Evolutionary conservation across 768 basidiomycete species (phyloP).

Genomic region (Xerocomus spinulosus): DNA sequence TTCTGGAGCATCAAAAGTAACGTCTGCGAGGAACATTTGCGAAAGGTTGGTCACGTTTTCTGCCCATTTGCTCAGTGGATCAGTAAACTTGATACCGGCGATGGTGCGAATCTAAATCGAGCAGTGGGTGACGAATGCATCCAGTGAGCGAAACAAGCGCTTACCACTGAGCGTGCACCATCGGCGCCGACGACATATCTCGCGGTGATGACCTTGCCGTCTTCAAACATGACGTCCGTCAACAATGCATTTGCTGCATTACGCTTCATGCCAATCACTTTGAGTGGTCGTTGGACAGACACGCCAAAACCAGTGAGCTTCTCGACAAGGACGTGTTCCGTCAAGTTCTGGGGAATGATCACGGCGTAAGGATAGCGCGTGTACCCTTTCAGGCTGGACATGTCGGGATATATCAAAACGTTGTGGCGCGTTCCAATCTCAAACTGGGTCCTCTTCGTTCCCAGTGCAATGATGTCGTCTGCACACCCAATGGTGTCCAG

Average conservation of each 20-base stretch:
- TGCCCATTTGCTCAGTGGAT: constrained; percentile 36
- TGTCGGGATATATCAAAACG: constrained; percentile 27
- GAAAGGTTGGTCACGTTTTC: constrained; percentile 26
- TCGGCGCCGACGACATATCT: constrained; percentile 52
- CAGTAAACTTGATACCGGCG: constrained; percentile 40
- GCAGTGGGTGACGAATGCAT: not conserved
- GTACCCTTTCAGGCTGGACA: constrained; percentile 35
- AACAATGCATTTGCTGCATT: constrained; percentile 26
- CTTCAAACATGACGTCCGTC: constrained; percentile 43
- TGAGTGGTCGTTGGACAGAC: constrained; percentile 36
- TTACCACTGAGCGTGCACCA: constrained; percentile 30
- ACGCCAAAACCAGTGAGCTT: constrained; percentile 32
- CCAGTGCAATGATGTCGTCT: constrained; percentile 35
- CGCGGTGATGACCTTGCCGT: constrained; percentile 39
- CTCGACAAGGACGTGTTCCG: constrained; percentile 39
- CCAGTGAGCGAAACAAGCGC: not conserved
- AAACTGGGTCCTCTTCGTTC: constrained; percentile 28
- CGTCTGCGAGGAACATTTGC: constrained; percentile 27
- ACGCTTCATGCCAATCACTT: constrained; percentile 34
- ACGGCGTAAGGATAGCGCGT: constrained; percentile 44
- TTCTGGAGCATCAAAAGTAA: constrained; percentile 9
- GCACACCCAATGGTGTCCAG: constrained; percentile 43
- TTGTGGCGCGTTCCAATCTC: constrained; percentile 31
- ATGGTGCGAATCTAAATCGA: constrained; percentile 39
- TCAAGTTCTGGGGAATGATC: constrained; percentile 43